Evolutionary conservation across 352 stramenopile species (phyloP).

Genomic region (Phytophthora sojae): DNA sequence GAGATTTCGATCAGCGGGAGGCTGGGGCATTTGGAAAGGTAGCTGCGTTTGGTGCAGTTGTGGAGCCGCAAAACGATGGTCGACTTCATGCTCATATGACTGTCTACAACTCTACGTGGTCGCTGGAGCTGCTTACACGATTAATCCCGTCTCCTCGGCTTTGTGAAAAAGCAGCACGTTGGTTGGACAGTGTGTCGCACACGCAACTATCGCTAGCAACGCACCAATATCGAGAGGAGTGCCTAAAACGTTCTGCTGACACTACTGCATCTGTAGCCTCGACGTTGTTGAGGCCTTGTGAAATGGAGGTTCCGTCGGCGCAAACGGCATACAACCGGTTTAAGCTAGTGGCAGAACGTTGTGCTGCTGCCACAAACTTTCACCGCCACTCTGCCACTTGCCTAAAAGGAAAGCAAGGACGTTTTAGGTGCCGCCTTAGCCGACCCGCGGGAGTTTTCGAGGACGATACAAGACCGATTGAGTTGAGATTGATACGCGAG

Average conservation of each 20-base stretch:
- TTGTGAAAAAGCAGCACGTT: background rate
- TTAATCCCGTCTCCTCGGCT: background rate
- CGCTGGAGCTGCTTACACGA: background rate
- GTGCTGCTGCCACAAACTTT: background rate
- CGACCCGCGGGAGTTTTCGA: background rate
- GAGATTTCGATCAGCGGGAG: too few relatives aligned
- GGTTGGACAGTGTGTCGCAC: slow-evolving; percentile 1
- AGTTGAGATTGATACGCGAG: background rate
- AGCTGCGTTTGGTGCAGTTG: too few relatives aligned
- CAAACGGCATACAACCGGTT: background rate
- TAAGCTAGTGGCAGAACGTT: background rate
- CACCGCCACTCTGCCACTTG: slow-evolving; percentile 3
- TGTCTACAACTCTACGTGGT: slow-evolving; percentile 2
- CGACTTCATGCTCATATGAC: background rate
- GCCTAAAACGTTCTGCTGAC: background rate
- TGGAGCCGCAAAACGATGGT: too few relatives aligned
- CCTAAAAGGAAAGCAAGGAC: background rate
- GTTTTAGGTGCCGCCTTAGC: background rate
- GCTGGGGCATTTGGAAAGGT: too few relatives aligned
- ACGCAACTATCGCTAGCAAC: background rate
- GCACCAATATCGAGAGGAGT: background rate
- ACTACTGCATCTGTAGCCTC: background rate
- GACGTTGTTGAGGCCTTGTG: background rate
- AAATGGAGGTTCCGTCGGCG: slow-evolving; percentile 4
- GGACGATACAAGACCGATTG: background rate